Conservation (phyloP, 495 filamentous ascomycete species). For the Emericellopsis terricola region DNA sequence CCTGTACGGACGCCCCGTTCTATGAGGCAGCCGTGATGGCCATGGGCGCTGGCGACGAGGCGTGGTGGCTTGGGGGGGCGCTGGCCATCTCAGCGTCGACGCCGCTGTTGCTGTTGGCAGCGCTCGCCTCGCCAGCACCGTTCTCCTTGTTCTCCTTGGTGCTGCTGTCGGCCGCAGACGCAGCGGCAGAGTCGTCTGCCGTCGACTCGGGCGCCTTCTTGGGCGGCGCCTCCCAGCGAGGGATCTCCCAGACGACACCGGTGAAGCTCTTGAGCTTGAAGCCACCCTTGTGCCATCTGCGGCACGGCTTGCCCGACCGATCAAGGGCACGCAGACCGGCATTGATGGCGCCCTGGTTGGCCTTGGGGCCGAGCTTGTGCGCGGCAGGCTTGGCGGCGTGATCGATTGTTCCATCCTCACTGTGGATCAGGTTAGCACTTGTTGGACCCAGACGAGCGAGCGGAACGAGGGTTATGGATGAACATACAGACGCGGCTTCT, state of each 20-base stretch:
- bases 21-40: conserved; percentile 13
- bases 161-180: conserved; percentile 42
- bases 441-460: no score
- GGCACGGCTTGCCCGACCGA: conserved; percentile 73
- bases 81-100: conserved; percentile 28
- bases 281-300: conserved; percentile 71
- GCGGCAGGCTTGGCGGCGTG: conserved; percentile 18
- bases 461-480: no score
- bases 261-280: conserved; percentile 87
- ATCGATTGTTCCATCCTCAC: conserved; percentile 44
- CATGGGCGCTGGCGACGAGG: conserved; percentile 25
- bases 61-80: conserved; percentile 17
- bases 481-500: conserved; percentile 82
- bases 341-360: conserved; percentile 96
- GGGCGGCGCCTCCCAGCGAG: conserved; percentile 63
- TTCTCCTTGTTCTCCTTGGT: conserved; percentile 59
- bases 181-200: conserved; percentile 14
- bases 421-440: conserved; percentile 20
- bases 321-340: conserved; percentile 88
- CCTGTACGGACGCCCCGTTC: no score
- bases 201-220: conserved; percentile 23
- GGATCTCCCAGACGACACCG: conserved; percentile 67
- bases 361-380: conserved; percentile 88
- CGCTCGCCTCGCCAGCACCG: conserved; percentile 27
- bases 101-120: conserved; percentile 38